Base-by-base conservation (phyloP, 306 rosid species). In the Abrus precatorius region DNA sequence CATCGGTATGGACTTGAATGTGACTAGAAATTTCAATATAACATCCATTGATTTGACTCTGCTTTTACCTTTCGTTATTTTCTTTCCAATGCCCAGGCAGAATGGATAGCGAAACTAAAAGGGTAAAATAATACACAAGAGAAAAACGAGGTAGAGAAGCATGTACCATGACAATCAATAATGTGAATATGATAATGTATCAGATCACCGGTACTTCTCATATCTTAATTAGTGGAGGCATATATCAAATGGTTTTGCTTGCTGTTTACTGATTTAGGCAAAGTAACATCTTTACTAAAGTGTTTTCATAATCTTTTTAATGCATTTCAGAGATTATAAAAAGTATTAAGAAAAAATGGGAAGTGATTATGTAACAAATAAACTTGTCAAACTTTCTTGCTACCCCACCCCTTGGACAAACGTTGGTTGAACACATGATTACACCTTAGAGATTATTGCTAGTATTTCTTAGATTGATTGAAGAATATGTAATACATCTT, bases 1-100 rank as follows among this genome's bases (percentile, higher is more conserved):
- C 81, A 74, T 66, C 40, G 52, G 50, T 72, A n/a, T 77, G 54
- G 48, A 52, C 68, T 61, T 82, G 74, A 74, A 36, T 59, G 74
- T 85, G 71, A 82, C 82, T 53, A 1, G 8, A 55, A 54, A n/a
- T 62, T 75, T 82, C 74, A 34, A 30, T 28, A 4, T 20, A 47
- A 38, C 55, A 53, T 74, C 59, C 53, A 0, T 52, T 50, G 49
- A 73, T 77, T 50, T 33, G 67, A 79, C 65, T 9, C 2, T 12
- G 14, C 30, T 12, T 69, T n/a, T 32, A 7, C 57, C 34, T 9
- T 48, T 69, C 6, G 30, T 36, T 50, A 48, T n/a, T 53, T 63
- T n/a, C 9, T 32, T 12, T 30, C n/a, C n/a, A 32, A 32, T 54
- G 13, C n/a, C 2, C 5, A 30, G n/a, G 65, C 36, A 52, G 10